Base-by-base conservation (phyloP, 1,139 yeast genomes). In the Pneumocystis murina region DNA sequence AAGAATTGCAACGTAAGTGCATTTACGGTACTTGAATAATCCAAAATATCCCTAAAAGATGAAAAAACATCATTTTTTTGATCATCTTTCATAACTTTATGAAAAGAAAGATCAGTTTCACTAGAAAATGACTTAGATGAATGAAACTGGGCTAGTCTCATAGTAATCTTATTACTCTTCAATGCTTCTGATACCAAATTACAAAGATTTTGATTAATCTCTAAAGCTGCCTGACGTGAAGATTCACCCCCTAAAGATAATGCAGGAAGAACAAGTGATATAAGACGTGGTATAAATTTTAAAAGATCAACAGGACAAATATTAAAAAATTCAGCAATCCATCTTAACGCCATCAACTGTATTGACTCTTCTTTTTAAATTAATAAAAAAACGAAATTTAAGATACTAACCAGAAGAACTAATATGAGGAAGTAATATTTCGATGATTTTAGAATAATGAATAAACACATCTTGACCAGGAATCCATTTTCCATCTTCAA, bases 401-500 rank as follows among this genome's bases (percentile, higher is more conserved):
- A 12, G 8, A 20, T 20, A 40, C 43, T 16, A 38, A 58, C 60
- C 90, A 0, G 84, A 77, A 0, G 86, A 82, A 67, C 87, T 87
- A 62, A 94, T 77, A 68, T 89, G 89, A 1, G 90, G 83, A 40
- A 92, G 82, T 59, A 92, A 75, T 60, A 91, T 90, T 64, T 84
- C 88, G 62, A 90, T 85, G 61, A 92, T 85, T 69, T 83, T 86
- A 3, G 90, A 83, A 70, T 84, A 89, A 73, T 91, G 94, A 62
- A 92, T 80, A 67, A 82, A 83, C 28, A 90, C 85, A 71, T 92
- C 95, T 20, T 55, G 36, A 38, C 38, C 41, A 40, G 60, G 28
- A 38, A 57, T 55, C 12, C 61, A 28, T 48, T 41, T 59, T 1
- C 65, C 66, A 7, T 38, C 63, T 5, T 60, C 59, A 40, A 58